Evolutionary conservation across 2,329 filamentous ascomycete genomes (phyloP).

Genomic region (Paecilomyces niveus): DNA sequence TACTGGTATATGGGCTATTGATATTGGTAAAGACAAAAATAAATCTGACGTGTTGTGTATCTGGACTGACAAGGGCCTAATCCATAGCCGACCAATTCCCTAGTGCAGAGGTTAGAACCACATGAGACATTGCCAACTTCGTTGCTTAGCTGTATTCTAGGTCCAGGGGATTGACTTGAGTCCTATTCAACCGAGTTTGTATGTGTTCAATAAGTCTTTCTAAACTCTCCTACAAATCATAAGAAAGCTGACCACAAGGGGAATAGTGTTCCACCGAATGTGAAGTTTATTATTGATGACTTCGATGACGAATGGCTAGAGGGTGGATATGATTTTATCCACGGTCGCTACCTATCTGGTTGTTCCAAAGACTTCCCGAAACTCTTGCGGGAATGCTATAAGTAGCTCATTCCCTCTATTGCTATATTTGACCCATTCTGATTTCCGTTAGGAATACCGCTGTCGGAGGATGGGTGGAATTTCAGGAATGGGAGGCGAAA

Average conservation of each 20-base stretch:
- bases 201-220: not conserved
- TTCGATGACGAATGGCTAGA: constrained; percentile 51
- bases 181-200: constrained; percentile 1
- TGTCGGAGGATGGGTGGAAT: not conserved
- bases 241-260: not conserved
- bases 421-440: not conserved
- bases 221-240: too few relatives aligned
- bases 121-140: not conserved
- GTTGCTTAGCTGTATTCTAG: not conserved
- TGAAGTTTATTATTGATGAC: constrained; percentile 51
- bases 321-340: constrained; percentile 53
- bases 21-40: not conserved
- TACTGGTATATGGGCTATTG: constrained; percentile 3
- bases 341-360: constrained; percentile 50
- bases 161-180: constrained; percentile 3
- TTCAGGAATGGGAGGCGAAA: not conserved
- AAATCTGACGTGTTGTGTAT: not conserved
- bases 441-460: not conserved
- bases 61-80: not conserved
- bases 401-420: constrained; percentile 25
- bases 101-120: constrained; percentile 9
- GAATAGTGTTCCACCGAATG: constrained; percentile 44
- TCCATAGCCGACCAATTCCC: constrained; percentile 22
- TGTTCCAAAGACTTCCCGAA: constrained; percentile 50
- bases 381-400: constrained; percentile 41